Evolutionary conservation across 495 filamentous ascomycete genomes (phyloP), one percentile per base, ranked within the genome.

Genomic region (Bryoglossum gracile): DNA sequence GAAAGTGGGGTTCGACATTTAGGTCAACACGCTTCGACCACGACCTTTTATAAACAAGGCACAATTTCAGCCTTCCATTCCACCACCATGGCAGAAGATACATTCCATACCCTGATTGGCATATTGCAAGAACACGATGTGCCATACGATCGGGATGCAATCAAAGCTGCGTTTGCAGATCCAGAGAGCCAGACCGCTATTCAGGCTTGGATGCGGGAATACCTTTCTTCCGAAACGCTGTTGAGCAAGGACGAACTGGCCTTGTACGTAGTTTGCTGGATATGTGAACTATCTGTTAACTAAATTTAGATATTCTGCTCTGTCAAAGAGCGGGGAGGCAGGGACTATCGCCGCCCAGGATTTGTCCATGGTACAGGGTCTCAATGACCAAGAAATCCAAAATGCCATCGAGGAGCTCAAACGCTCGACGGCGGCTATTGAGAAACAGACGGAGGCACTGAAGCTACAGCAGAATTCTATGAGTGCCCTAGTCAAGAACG

Each of bases 371-470:
- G 54, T 66, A 13, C 64, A 58, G 38, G 55, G 60, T 8, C 38
- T 73, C 39, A 60, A 53, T 38, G 65, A 73, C 21, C 57, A 63
- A 13, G 65, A 73, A 39, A 63, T 72, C 53, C 62, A 53, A 41
- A 50, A 59, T 40, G 71, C 70, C 43, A 68, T 72, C 41, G 60
- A 69, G 17, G 65, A 73, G 47, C 63, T 74, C 8, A 64, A 64
- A 19, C 56, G 68, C 24, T 74, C 70, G 2, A 73, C 71, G 28
- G 66, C 62, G 24, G 61, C 63, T 32, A 74, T 74, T 33, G 62
- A 64, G 32, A 65, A 66, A 42, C 70, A 74, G 51, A 68, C 54
- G n/a, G 69, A 74, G 50, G 48, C 58, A 0, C 18, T 74, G 28
- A 57, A 50, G 26, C 60, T 65, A 41, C 71, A 74, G 54, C 69